These are phyloP conservation scores for Rhizophagus clarus DNA, from an alignment of 192 early-diverging fungal genomes.

Conservation along the genomic window DNA sequence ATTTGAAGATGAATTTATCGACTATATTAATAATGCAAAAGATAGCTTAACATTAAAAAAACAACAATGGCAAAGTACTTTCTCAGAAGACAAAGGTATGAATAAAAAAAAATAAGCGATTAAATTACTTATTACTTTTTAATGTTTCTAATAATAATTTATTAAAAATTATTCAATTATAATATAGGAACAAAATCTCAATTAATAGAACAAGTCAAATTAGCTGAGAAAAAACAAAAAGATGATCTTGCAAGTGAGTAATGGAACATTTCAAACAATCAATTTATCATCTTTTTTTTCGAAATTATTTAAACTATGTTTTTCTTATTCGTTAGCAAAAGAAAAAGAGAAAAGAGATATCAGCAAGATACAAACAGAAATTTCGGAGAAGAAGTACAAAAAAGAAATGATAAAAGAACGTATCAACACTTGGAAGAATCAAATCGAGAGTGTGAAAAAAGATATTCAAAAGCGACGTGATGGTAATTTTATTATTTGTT, in stretches of 20 bases:
- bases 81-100: slow-evolving; percentile 1
- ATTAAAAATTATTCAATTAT: neutral
- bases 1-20: neutral
- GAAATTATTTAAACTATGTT: neutral
- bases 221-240: slow-evolving; percentile 7
- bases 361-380: neutral
- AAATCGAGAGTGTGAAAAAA: neutral
- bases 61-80: slow-evolving; percentile 21
- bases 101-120: neutral
- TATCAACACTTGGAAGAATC: neutral
- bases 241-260: neutral
- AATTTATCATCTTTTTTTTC: neutral
- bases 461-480: slow-evolving; percentile 16
- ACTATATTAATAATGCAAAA: neutral
- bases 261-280: neutral
- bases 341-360: slow-evolving; percentile 17
- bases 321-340: neutral
- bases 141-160: neutral
- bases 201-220: slow-evolving; percentile 11
- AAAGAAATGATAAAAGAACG: neutral
- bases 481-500: neutral
- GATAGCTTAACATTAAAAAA: slow-evolving; percentile 2
- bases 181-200: neutral
- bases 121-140: neutral
- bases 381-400: neutral